Percentiles rank a stretch among this genome's conserved stretches.
phyloP scores from a whole-genome alignment of 2,329 filamentous ascomycete species.

The Pseudophaeomoniella oleicola region DNA sequence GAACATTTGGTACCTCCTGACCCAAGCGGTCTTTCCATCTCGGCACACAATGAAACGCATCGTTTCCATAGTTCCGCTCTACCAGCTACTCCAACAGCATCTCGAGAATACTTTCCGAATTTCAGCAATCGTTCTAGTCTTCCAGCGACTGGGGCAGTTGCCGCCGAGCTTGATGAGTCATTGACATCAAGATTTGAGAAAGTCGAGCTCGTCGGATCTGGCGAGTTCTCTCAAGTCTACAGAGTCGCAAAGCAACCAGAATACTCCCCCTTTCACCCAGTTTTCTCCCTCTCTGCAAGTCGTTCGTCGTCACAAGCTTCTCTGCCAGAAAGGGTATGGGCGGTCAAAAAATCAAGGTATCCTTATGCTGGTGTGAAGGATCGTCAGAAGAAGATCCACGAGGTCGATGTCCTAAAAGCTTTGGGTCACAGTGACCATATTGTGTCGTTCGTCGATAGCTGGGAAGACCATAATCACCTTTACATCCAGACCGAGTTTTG shows the following conservation, averaged over 20 bases:
- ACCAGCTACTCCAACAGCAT: constrained; percentile 72
- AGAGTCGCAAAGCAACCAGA: constrained; percentile 44
- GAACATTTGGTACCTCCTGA: constrained; percentile 64
- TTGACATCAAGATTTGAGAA: constrained; percentile 65
- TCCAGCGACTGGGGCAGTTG: constrained; percentile 55
- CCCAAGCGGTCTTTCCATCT: constrained; percentile 71
- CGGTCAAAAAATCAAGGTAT: constrained; percentile 84
- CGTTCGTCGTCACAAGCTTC: constrained; percentile 39
- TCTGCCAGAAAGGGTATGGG: constrained; percentile 53
- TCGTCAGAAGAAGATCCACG: constrained; percentile 67
- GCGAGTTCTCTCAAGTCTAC: constrained; percentile 90
- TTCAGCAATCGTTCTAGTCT: constrained; percentile 49
- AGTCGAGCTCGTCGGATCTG: constrained; percentile 66
- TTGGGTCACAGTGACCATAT: constrained; percentile 72
- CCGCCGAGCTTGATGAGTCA: constrained; percentile 59
- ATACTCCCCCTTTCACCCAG: constrained; percentile 20
- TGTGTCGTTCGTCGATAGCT: constrained; percentile 68
- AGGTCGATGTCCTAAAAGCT: constrained; percentile 66
- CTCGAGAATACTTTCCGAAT: constrained; percentile 40
- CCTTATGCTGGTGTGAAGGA: constrained; percentile 66
- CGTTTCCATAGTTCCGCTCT: constrained; percentile 28
- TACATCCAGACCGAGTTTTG: constrained; percentile 98
- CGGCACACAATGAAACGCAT: constrained; percentile 38
- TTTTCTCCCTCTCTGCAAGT: constrained; percentile 31
- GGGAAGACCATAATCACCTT: constrained; percentile 72